Evolutionary conservation across 208 protist species (phyloP), one percentile per base, ranked within the genome.

Genomic region (Crithidia expoeki): DNA sequence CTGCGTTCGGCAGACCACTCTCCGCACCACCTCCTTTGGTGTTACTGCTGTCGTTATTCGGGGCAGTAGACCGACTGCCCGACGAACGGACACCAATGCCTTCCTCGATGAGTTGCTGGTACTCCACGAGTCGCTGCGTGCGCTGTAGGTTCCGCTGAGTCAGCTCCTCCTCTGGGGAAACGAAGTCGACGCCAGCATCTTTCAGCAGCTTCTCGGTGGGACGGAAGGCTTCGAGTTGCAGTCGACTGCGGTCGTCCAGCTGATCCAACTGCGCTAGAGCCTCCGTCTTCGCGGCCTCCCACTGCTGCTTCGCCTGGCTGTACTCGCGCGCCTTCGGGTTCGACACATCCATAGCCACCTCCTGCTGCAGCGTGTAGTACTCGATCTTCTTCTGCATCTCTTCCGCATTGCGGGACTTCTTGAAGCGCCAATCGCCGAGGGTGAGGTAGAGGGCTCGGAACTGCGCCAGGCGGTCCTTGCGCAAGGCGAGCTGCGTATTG

Each of bases 261-360:
- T 67, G 49, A 25, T 78, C 57, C 19, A 96, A 40, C 71, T 96
- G 86, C 59, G 53, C 30, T 28, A 83, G 40, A 38, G 90, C 74
- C 66, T 89, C 86, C n/a, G 83, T 67, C 76, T 85, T 64, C 53
- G 89, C 83, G 21, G 59, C 74, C 38, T 86, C 62, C 68, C 88
- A 85, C 27, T 93, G 74, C 74, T 89, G 90, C 59, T 88, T 89
- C n/a, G 85, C 74, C 32, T 90, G 86, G 69, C 85, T 92, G 76
- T 80, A 96, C 76, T 94, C 85, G 78, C 90, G 93, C 17, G 91
- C 91, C 74, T 92, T 94, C 10, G 91, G 91, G 76, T 96, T 96
- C 34, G 92, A 80, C 38, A 80, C 85, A 42, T 96, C 91, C 88
- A 96, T 94, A 2, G 88, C 88, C 2, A 96, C 44, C 68, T 96